A percentile compares a stretch with the other conserved stretches of the same genome.
These are phyloP conservation scores for Acanthamoeba triangularis DNA, from an alignment of 208 protist species.

Conservation along the genomic window DNA sequence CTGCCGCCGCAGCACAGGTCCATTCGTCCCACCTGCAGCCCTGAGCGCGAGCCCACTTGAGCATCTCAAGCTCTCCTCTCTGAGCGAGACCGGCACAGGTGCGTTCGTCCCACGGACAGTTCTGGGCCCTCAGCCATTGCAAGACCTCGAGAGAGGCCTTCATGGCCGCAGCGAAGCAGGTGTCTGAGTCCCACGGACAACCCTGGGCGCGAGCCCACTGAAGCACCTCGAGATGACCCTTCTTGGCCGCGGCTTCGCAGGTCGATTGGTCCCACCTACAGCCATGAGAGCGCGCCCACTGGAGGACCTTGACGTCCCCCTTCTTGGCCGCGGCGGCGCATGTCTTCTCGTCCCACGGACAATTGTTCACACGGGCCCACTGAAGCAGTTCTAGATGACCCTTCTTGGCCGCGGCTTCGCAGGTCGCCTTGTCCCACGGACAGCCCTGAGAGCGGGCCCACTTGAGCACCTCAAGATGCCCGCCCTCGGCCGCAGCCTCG, in stretches of 20 bases:
- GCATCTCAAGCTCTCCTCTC: background rate
- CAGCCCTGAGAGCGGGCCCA: background rate
- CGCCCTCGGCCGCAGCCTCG: background rate
- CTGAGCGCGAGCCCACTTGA: background rate
- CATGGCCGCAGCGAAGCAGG: background rate
- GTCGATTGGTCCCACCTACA: background rate
- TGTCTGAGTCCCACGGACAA: background rate
- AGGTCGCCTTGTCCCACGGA: background rate
- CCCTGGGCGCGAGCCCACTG: background rate
- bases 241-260: background rate
- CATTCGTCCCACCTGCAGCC: background rate
- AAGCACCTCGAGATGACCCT: background rate
- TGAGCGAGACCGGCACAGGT: background rate
- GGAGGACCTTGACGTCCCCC: background rate
- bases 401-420: background rate
- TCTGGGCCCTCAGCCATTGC: background rate
- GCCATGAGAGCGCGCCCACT: background rate
- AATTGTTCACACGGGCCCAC: background rate
- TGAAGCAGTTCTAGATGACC: background rate
- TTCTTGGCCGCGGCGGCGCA: background rate
- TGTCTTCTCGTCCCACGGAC: background rate
- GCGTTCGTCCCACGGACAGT: background rate
- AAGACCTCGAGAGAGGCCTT: background rate
- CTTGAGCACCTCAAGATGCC: background rate
- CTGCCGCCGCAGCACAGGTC: background rate